A percentile compares a stretch with the other conserved stretches of the same genome.
phyloP scores from a whole-genome alignment of 495 filamentous ascomycete species.

The Penicillium tannophilum region DNA sequence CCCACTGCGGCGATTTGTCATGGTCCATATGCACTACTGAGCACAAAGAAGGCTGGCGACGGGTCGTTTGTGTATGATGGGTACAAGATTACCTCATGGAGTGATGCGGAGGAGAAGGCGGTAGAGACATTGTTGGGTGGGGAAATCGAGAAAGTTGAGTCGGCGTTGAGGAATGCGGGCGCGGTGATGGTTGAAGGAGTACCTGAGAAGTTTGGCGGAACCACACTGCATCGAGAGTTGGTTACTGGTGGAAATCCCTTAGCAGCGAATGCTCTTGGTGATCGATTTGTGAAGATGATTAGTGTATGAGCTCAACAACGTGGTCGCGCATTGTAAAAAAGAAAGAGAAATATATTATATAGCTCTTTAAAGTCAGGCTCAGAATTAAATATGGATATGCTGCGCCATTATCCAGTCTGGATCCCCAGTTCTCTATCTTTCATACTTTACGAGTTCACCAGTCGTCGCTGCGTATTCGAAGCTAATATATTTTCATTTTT shows the following conservation, averaged over 20 bases:
- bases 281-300: slow-evolving; percentile 36
- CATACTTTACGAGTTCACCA: too few species aligned
- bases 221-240: slow-evolving; percentile 32
- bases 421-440: too few species aligned
- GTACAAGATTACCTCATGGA: slow-evolving; percentile 35
- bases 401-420: too few species aligned
- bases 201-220: slow-evolving; percentile 28
- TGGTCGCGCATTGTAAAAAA: not conserved
- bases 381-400: too few species aligned
- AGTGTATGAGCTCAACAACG: slow-evolving; percentile 18
- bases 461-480: too few species aligned
- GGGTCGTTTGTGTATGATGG: slow-evolving; percentile 40
- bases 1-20: slow-evolving; percentile 45
- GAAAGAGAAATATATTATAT: too few species aligned
- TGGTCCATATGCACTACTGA: slow-evolving; percentile 44
- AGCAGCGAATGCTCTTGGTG: slow-evolving; percentile 32
- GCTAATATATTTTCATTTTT: too few species aligned
- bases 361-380: too few species aligned
- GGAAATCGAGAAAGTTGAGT: slow-evolving; percentile 36
- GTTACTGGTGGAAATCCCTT: slow-evolving; percentile 34
- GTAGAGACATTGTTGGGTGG: slow-evolving; percentile 35
- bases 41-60: slow-evolving; percentile 32
- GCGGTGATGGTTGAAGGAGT: slow-evolving; percentile 33
- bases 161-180: slow-evolving; percentile 27
- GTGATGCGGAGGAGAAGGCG: slow-evolving; percentile 35